Conservation (phyloP, 2,329 filamentous ascomycete species). For the Ceratocystis huliohia region DNA sequence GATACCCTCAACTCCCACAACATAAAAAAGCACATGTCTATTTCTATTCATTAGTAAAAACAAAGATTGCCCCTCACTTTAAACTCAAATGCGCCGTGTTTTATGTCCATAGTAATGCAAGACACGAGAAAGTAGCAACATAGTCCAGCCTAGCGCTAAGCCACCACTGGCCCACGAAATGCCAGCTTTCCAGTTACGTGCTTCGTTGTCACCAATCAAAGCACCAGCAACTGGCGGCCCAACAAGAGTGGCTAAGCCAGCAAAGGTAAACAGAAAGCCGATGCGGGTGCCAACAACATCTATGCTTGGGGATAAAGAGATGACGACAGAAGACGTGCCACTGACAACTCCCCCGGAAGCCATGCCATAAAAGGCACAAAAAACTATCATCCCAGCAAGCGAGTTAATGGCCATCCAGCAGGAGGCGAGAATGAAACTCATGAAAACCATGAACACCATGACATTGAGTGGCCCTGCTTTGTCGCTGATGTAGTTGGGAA, state of each 20-base stretch:
- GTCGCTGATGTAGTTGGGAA: conserved; percentile 36
- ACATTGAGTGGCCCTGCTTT: conserved; percentile 33
- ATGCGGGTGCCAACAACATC: conserved; percentile 31
- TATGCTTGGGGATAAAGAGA: conserved; percentile 32
- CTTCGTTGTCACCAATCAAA: conserved; percentile 27
- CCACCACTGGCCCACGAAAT: conserved; percentile 28
- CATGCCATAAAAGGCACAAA: conserved; percentile 36
- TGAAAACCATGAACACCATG: conserved; percentile 29
- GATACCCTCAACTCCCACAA: too few species aligned
- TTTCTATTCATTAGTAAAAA: background rate
- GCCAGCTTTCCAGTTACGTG: conserved; percentile 26
- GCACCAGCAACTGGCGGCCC: conserved; percentile 32
- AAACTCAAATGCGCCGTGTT: background rate
- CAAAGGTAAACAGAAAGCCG: conserved; percentile 35
- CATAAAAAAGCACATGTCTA: background rate
- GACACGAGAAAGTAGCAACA: conserved; percentile 23
- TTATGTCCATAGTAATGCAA: conserved; percentile 13
- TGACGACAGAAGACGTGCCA: conserved; percentile 33
- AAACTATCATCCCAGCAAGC: conserved; percentile 30
- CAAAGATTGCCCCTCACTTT: background rate
- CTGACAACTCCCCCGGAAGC: conserved; percentile 35
- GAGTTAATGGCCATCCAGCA: conserved; percentile 32
- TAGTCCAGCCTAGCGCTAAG: conserved; percentile 24
- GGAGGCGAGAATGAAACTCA: conserved; percentile 40
- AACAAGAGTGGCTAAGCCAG: conserved; percentile 34